Percentiles rank a stretch among this genome's conserved stretches.
Evolutionary conservation across 805 yeast genomes (phyloP).

Genomic region (Ogataea nonfermentans): DNA sequence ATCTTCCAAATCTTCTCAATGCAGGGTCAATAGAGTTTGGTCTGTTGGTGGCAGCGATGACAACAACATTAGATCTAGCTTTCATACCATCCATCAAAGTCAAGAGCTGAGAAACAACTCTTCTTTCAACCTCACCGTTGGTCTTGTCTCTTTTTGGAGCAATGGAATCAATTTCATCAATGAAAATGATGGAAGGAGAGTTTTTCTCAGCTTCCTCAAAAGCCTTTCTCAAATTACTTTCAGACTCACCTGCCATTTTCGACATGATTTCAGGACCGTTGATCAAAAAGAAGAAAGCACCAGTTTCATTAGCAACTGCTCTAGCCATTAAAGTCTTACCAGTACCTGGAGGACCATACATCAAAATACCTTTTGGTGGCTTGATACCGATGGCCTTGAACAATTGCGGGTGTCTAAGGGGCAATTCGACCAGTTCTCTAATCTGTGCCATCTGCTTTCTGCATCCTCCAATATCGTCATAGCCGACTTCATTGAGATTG

Average conservation of each 20-base stretch:
- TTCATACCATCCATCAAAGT: conserved; percentile 99
- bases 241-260: conserved; percentile 99
- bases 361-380: conserved; percentile 96
- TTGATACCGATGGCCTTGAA: conserved; percentile 98
- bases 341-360: conserved; percentile 99
- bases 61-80: conserved; percentile 97
- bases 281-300: conserved; percentile 96
- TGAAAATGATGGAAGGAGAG: conserved; percentile 95
- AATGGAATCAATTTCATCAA: conserved; percentile 97
- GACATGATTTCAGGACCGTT: conserved; percentile 99
- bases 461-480: conserved; percentile 98
- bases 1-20: conserved; percentile 79
- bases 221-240: conserved; percentile 94
- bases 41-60: conserved; percentile 94
- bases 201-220: conserved; percentile 99
- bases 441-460: conserved; percentile 99
- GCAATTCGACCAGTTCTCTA: conserved; percentile 96
- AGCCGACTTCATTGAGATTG: conserved; percentile 94
- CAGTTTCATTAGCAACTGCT: conserved; percentile 99
- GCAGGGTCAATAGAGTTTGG: conserved; percentile 88
- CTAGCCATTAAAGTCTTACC: conserved; percentile 99
- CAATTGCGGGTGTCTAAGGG: conserved; percentile 96
- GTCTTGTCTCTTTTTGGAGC: conserved; percentile 99
- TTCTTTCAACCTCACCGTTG: conserved; percentile 98
- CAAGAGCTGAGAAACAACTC: conserved; percentile 96